Evolutionary conservation across 2,329 filamentous ascomycete genomes (phyloP), one percentile per base, ranked within the genome.

Genomic region (Berkeleyomyces rouxiae): DNA sequence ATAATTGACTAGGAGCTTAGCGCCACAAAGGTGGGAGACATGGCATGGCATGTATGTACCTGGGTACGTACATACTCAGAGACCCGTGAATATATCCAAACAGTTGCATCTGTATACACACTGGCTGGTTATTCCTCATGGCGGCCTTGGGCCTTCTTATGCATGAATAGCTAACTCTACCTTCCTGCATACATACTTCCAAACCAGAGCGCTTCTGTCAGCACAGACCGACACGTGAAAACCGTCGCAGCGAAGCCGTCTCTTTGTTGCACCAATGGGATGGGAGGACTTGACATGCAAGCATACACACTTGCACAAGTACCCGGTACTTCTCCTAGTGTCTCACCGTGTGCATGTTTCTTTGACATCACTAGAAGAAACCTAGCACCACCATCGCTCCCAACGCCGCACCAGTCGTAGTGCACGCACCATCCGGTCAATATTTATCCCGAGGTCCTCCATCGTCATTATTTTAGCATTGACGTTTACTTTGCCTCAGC

Each of bases 391-490:
- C 23, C 23, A 23, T 23, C 23, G 23, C 23, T 23, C 23, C 23
- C 23, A 23, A 23, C 23, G 23, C 23, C 33, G 51, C 33, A 55
- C 43, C 36, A 55, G 51, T 55, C n/a, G n/a, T 37, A 55, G 51
- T 55, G 51, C 51, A 39, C 51, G 51, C 51, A 7, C 51, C 51
- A 55, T 55, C 51, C 51, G 51, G 51, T 31, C 51, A 55, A 55
- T 55, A 39, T 39, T 55, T 55, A 55, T 39, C 51, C 51, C 51
- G 51, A 55, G 36, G 39, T 55, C 51, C 51, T 55, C 51, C 51
- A 55, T 55, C 51, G 51, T 55, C 51, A 55, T 55, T 53, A 53
- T 53, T 53, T 39, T 55, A 39, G 51, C 36, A 37, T 55, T 55
- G 33, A 10, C 51, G 51, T 55, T 23, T 23, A 23, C 23, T 23